Evolutionary conservation across 441 rosid species (phyloP), one percentile per base, ranked within the genome.

Genomic region (Manihot esculenta): DNA sequence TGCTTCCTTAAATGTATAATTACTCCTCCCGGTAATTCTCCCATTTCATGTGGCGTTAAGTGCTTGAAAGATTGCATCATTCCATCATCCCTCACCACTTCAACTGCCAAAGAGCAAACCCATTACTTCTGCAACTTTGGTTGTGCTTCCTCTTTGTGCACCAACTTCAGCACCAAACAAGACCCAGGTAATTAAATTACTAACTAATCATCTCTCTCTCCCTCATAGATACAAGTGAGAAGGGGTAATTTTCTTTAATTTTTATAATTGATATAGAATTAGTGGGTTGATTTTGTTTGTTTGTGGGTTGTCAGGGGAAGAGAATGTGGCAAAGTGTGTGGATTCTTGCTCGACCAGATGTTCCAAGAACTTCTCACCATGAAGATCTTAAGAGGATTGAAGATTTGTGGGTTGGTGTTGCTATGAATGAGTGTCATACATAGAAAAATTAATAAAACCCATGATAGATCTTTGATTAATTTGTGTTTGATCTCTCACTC

Each of bases 61-160:
- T 84, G 84, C 77, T 65, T 84, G 26, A 73, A 57, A 66, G 74
- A 78, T 45, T 82, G 87, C 71, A 53, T 76, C 47, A 5, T 53
- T 0, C 15, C 65, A 10, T 2, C 50, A 6, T 14, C 48, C 0
- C 11, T 45, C 5, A 47, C 59, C 45, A 1, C 72, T 14, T 33
- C 18, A 4, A 24, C 10, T 21, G 59, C 5, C 24, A 48, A 50
- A 53, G 42, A 50, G 14, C 42, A 11, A 62, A 58, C 66, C 44
- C 72, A 42, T 5, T 70, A 62, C 76, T 81, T 69, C 80, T 83
- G 89, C 81, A 78, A 60, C 62, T 75, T 83, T 64, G 79, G 85
- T 0, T 83, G 87, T 65, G 82, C 87, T 63, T 26, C 66, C n/a
- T 60, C 83, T 74, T 35, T 68, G 48, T 85, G 86, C 75, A 17